Conservation (phyloP, 2,329 filamentous ascomycete species). For the Beauveria pseudobassiana region DNA sequence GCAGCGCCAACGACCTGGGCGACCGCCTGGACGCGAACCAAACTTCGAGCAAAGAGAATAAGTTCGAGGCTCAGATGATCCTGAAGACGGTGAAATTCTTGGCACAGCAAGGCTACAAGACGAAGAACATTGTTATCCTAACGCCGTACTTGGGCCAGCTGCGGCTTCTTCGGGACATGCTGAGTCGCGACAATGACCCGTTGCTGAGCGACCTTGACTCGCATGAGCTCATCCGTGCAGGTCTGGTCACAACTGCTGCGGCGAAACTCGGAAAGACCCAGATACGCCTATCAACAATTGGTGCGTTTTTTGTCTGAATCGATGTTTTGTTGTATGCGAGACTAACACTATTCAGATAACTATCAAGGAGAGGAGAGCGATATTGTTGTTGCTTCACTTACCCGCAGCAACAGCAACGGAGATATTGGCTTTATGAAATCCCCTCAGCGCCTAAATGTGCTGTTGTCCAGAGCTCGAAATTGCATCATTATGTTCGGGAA, state of each 20-base stretch:
- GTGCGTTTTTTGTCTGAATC: conserved; percentile 31
- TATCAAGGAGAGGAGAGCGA: conserved; percentile 73
- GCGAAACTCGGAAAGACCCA: conserved; percentile 40
- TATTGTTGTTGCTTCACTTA: conserved; percentile 63
- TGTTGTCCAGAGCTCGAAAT: conserved; percentile 59
- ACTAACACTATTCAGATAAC: conserved; percentile 47
- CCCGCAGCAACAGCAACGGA: conserved; percentile 53
- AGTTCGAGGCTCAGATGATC: conserved; percentile 59
- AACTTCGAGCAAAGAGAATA: conserved; percentile 50
- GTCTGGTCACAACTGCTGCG: conserved; percentile 47
- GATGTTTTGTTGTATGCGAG: not conserved
- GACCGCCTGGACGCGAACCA: conserved; percentile 44
- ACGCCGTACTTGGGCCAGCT: conserved; percentile 69
- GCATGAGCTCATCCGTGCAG: conserved; percentile 50
- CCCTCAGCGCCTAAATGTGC: conserved; percentile 58
- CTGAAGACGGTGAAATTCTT: conserved; percentile 59
- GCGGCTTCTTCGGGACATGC: conserved; percentile 42
- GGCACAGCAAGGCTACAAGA: conserved; percentile 62
- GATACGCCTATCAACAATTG: conserved; percentile 61
- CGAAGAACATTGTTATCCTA: conserved; percentile 57
- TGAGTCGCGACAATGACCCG: conserved; percentile 53
- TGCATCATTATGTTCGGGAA: conserved; percentile 65
- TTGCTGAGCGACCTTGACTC: conserved; percentile 63
- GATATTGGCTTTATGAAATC: conserved; percentile 63
- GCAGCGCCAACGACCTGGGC: conserved; percentile 29